phyloP scores from a whole-genome alignment of 2,329 filamentous ascomycete species.

The Aspergillus glaucus region DNA sequence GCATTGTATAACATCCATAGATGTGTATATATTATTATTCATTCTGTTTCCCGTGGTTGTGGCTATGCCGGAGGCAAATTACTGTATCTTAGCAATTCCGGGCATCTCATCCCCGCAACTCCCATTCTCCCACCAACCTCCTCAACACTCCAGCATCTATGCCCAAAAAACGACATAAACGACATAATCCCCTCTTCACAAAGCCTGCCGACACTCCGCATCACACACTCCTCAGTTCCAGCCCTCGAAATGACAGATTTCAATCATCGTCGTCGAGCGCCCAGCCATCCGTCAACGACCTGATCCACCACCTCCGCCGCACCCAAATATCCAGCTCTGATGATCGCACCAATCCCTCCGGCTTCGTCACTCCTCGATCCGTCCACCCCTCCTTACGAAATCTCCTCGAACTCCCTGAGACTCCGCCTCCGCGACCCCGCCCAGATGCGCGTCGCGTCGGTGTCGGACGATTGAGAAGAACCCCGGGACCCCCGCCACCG shows the following conservation, averaged over 20 bases:
- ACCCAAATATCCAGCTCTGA: conserved; percentile 29
- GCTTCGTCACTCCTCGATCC: conserved; percentile 26
- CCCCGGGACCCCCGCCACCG: conserved; percentile 42
- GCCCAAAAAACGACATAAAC: conserved; percentile 46
- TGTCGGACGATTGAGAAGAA: conserved; percentile 31
- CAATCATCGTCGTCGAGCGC: conserved; percentile 15
- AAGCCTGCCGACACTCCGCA: conserved; percentile 39
- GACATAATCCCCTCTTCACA: conserved; percentile 29
- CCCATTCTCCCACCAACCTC: conserved; percentile 1
- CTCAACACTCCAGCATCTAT: conserved; percentile 24
- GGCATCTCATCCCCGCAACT: background rate
- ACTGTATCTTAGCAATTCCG: background rate
- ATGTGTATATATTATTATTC: background rate
- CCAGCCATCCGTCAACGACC: conserved; percentile 40
- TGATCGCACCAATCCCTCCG: conserved; percentile 7
- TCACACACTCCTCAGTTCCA: conserved; percentile 30
- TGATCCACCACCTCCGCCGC: conserved; percentile 42
- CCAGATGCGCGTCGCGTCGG: conserved; percentile 23
- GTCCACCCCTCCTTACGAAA: conserved; percentile 42
- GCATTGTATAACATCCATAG: background rate
- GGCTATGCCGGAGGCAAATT: background rate
- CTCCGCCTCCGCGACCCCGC: conserved; percentile 37
- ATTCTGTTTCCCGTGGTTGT: no score
- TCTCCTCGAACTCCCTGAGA: conserved; percentile 40
- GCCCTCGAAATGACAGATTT: conserved; percentile 21